These are phyloP conservation scores for Imleria badia DNA, from an alignment of 768 basidiomycete species.

Conservation along the genomic window DNA sequence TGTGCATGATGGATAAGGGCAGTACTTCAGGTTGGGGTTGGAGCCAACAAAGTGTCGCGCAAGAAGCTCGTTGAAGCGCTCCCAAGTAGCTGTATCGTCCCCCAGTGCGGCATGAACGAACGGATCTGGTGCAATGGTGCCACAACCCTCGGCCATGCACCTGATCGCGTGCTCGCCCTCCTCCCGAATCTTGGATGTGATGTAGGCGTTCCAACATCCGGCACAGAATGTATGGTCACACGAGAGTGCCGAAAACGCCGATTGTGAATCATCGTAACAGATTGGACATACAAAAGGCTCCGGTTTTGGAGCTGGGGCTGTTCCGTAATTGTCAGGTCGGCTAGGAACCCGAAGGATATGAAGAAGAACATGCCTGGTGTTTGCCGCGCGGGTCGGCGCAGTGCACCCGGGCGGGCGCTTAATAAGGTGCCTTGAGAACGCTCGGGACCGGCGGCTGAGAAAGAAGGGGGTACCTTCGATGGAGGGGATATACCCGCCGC, in stretches of 20 bases:
- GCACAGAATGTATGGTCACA: slow-evolving; percentile 87
- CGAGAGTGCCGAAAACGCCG: slow-evolving; percentile 66
- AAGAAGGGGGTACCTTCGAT: slow-evolving; percentile 19
- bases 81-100: slow-evolving; percentile 53
- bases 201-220: slow-evolving; percentile 82
- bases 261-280: slow-evolving; percentile 82
- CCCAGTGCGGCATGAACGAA: slow-evolving; percentile 60
- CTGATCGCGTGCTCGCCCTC: slow-evolving; percentile 72
- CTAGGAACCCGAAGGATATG: background rate
- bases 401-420: slow-evolving; percentile 22
- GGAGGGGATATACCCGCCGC: slow-evolving; percentile 67
- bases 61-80: slow-evolving; percentile 83
- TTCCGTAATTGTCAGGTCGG: background rate
- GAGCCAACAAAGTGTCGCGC: slow-evolving; percentile 89
- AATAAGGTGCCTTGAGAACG: slow-evolving; percentile 31
- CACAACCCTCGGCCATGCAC: slow-evolving; percentile 82
- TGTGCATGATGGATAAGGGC: slow-evolving; percentile 92
- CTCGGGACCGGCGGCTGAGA: slow-evolving; percentile 32
- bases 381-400: slow-evolving; percentile 32
- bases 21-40: slow-evolving; percentile 83
- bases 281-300: slow-evolving; percentile 86
- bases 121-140: slow-evolving; percentile 58
- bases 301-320: slow-evolving; percentile 28
- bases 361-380: slow-evolving; percentile 19
- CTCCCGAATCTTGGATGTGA: slow-evolving; percentile 76